Percentiles rank a stretch among this genome's conserved stretches.
These are phyloP conservation scores for Leccinum imitatum DNA, from an alignment of 768 basidiomycete species.

Conservation along the genomic window DNA sequence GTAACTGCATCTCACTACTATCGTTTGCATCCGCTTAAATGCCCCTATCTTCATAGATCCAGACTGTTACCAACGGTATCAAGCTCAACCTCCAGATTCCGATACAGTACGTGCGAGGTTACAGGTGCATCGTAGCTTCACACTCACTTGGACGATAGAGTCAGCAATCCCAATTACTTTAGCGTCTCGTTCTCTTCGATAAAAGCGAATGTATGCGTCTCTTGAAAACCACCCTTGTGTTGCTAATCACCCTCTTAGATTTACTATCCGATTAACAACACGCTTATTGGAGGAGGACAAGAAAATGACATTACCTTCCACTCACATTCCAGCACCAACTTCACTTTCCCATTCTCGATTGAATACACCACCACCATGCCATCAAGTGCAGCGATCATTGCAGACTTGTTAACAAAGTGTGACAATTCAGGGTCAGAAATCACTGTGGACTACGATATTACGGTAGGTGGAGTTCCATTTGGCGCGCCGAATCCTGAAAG, in stretches of 20 bases:
- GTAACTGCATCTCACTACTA: conserved; percentile 35
- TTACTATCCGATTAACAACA: conserved; percentile 73
- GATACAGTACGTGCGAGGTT: conserved; percentile 51
- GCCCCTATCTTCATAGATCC: conserved; percentile 30
- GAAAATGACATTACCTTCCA: conserved; percentile 46
- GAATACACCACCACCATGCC: conserved; percentile 56
- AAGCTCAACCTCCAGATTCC: conserved; percentile 61
- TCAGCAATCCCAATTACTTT: conserved; percentile 83
- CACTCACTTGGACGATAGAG: conserved; percentile 42
- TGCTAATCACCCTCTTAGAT: conserved; percentile 42
- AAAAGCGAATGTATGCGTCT: conserved; percentile 49
- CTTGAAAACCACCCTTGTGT: conserved; percentile 2
- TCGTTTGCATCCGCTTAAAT: conserved; percentile 20
- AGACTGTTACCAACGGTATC: conserved; percentile 43
- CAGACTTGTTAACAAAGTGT: conserved; percentile 64
- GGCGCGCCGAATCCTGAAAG: neutral
- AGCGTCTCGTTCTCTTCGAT: conserved; percentile 63
- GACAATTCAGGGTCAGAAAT: conserved; percentile 51
- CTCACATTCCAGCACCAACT: conserved; percentile 55
- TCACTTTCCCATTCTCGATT: conserved; percentile 76
- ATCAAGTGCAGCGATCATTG: conserved; percentile 53
- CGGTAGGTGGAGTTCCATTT: conserved; percentile 35
- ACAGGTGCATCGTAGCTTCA: neutral
- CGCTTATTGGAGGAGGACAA: conserved; percentile 63
- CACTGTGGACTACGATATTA: conserved; percentile 63